These are phyloP conservation scores for Castanea sativa DNA, from an alignment of 306 rosid genomes.

Conservation along the genomic window DNA sequence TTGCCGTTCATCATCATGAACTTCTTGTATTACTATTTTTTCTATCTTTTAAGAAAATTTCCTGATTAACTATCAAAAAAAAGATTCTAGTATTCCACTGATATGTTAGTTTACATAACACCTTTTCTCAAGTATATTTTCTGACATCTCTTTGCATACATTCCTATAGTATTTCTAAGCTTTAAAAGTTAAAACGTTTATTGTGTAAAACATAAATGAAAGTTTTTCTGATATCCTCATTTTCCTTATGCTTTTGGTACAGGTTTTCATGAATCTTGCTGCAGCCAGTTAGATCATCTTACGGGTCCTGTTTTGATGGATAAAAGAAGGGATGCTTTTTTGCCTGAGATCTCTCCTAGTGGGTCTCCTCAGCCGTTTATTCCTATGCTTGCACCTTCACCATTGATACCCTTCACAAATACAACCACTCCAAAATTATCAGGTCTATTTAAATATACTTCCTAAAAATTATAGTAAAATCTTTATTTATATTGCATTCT, in stretches of 20 bases:
- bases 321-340: conserved; percentile 41
- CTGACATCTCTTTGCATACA: not conserved
- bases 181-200: too few relatives aligned
- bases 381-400: conserved; percentile 95
- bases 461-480: not conserved
- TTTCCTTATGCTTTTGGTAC: conserved; percentile 30
- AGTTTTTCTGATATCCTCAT: conserved; percentile 8
- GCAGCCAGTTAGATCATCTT: conserved; percentile 30
- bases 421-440: conserved; percentile 71
- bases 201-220: not conserved
- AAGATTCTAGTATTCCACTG: not conserved
- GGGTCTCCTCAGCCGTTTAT: conserved; percentile 79
- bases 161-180: not conserved
- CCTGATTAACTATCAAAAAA: not conserved
- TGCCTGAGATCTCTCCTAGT: conserved; percentile 63
- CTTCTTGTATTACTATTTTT: too few relatives aligned
- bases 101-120: not conserved
- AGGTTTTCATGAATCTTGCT: conserved; percentile 49
- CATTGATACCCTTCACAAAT: conserved; percentile 79
- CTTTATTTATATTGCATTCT: conserved; percentile 8
- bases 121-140: not conserved
- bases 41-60: too few relatives aligned
- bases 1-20: too few relatives aligned
- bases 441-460: conserved; percentile 42
- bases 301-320: conserved; percentile 23